A percentile compares a stretch with the other conserved stretches of the same genome.
phyloP scores from a whole-genome alignment of 2,329 filamentous ascomycete species.

The Emmonsiellopsis sp. region DNA sequence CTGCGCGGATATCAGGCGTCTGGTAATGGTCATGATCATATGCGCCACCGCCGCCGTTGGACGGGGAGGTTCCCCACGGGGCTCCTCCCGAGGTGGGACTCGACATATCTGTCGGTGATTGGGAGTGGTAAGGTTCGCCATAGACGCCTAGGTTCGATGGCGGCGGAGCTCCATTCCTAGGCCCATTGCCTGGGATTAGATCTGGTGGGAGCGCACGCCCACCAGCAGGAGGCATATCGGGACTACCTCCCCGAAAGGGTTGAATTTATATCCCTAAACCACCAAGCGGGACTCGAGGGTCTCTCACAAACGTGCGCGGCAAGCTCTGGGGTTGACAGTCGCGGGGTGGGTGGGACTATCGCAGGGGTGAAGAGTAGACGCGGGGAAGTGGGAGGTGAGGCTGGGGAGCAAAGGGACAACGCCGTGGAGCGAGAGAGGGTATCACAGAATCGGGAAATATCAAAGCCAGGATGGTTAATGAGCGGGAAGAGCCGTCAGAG shows the following conservation, averaged over 20 bases:
- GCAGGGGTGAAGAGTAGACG: too few species aligned
- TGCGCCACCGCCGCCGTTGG: conserved; percentile 7
- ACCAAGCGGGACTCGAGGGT: background rate
- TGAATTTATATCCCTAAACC: conserved; percentile 3
- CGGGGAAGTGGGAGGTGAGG: too few species aligned
- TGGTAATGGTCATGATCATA: conserved; percentile 17
- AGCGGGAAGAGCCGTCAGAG: too few species aligned
- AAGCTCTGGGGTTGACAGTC: too few species aligned
- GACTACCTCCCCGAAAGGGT: background rate
- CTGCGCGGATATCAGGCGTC: conserved; percentile 22
- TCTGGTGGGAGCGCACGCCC: conserved; percentile 32
- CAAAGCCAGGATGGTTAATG: too few species aligned
- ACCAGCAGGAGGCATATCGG: conserved; percentile 32
- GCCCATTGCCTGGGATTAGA: conserved; percentile 35
- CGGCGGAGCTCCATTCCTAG: conserved; percentile 22
- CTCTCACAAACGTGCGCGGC: background rate
- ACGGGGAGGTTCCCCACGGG: conserved; percentile 18
- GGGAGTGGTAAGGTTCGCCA: conserved; percentile 24
- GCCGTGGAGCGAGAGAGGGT: background rate
- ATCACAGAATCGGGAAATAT: background rate
- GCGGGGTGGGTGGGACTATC: too few species aligned
- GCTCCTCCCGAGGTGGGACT: conserved; percentile 26
- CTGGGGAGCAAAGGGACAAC: background rate
- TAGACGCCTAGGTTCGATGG: conserved; percentile 29
- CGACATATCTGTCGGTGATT: conserved; percentile 33